Percentiles rank a stretch among this genome's conserved stretches.
These are phyloP conservation scores for Plasmodium inui DNA, from an alignment of 169 alveolate genomes.

Conservation along the genomic window DNA sequence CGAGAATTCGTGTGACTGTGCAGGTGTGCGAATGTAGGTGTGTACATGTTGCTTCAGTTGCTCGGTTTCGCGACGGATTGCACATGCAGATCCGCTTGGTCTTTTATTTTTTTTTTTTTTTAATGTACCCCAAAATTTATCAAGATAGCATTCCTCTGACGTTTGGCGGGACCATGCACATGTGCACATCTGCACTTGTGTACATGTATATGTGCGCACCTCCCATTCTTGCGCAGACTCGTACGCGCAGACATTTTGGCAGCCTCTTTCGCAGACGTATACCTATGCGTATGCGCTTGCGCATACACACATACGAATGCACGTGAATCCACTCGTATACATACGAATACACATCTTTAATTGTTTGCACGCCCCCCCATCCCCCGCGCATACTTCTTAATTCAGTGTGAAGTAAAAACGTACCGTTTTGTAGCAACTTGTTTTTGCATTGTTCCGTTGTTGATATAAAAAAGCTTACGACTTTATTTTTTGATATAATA, in stretches of 20 bases:
- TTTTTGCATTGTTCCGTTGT: constrained; percentile 65
- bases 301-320: not conserved
- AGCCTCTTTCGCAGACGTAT: not conserved
- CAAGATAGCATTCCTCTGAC: constrained; percentile 21
- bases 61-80: not conserved
- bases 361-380: constrained; percentile 23
- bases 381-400: constrained; percentile 43
- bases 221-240: not conserved
- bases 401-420: constrained; percentile 61
- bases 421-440: constrained; percentile 45
- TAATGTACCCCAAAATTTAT: constrained; percentile 24
- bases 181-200: not conserved
- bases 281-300: constrained; percentile 1
- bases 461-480: constrained; percentile 31
- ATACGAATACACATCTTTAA: constrained; percentile 33
- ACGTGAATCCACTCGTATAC: not conserved
- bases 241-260: not conserved
- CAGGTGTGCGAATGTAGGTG: not conserved
- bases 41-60: not conserved
- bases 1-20: not conserved
- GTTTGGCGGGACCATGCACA: not conserved
- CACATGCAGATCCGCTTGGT: constrained; percentile 4
- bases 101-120: constrained; percentile 50
- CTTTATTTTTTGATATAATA: constrained; percentile 33
- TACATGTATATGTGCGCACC: not conserved